A percentile compares a stretch with the other conserved stretches of the same genome.
Evolutionary conservation across 2,329 filamentous ascomycete species (phyloP).

Genomic region (Ramularia endophylla): DNA sequence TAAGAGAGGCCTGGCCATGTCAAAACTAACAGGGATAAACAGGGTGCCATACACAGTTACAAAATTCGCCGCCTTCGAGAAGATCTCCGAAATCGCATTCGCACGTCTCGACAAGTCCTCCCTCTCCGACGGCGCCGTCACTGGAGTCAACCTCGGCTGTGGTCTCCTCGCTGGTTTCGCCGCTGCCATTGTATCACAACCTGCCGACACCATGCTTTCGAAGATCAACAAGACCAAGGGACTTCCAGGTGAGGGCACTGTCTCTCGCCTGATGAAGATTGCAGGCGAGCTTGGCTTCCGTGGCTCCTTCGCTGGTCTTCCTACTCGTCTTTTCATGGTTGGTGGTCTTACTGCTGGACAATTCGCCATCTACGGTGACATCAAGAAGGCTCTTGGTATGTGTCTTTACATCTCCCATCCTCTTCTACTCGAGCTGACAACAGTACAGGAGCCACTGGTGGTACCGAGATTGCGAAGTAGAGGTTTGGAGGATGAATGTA

Average conservation of each 20-base stretch:
- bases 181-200: conserved; percentile 75
- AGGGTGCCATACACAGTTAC: conserved; percentile 85
- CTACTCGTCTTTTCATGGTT: conserved; percentile 66
- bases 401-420: neutral
- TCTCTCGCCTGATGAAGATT: conserved; percentile 74
- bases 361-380: conserved; percentile 77
- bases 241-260: conserved; percentile 72
- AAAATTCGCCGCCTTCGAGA: conserved; percentile 88
- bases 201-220: conserved; percentile 82
- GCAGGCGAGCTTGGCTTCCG: conserved; percentile 68
- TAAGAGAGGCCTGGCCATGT: neutral
- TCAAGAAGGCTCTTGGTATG: conserved; percentile 51
- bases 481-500: conserved; percentile 3
- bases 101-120: conserved; percentile 59
- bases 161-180: conserved; percentile 79
- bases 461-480: conserved; percentile 3
- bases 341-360: conserved; percentile 68
- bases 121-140: conserved; percentile 62
- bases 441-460: conserved; percentile 1
- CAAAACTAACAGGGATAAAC: conserved; percentile 22
- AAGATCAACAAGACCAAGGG: conserved; percentile 93
- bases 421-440: neutral
- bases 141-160: conserved; percentile 70
- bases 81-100: conserved; percentile 67
- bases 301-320: conserved; percentile 71